A percentile compares a stretch with the other conserved stretches of the same genome.
Conservation (phyloP, 148 eudicot genomes). For the Rhododendron vialii region DNA sequence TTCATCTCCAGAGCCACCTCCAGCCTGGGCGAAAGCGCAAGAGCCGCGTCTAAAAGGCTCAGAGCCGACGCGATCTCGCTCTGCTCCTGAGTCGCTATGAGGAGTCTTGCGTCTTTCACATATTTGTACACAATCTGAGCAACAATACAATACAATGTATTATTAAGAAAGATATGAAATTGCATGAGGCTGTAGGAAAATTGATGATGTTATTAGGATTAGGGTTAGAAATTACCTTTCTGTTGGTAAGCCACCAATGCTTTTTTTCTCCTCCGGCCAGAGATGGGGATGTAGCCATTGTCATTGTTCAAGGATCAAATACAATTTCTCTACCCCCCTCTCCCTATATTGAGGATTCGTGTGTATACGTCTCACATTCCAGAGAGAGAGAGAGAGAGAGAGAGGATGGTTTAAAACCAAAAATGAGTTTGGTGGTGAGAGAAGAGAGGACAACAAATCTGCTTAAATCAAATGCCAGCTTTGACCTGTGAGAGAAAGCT, state of each 20-base stretch:
- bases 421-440: neutral
- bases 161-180: neutral
- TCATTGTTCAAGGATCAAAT: conserved; percentile 29
- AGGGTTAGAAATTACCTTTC: conserved; percentile 49
- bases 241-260: conserved; percentile 93
- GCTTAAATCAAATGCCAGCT: conserved; percentile 31
- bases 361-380: neutral
- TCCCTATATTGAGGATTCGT: neutral
- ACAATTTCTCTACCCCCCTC: neutral
- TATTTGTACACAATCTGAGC: conserved; percentile 73
- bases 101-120: conserved; percentile 55
- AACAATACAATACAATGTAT: neutral
- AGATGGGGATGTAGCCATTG: conserved; percentile 51
- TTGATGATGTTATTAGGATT: neutral
- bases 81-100: conserved; percentile 58
- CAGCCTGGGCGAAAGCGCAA: conserved; percentile 52
- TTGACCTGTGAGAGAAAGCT: conserved; percentile 38
- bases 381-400: conserved; percentile 3
- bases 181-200: neutral
- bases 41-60: conserved; percentile 62
- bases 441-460: neutral
- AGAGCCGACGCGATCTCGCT: conserved; percentile 59
- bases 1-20: conserved; percentile 76
- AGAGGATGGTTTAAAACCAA: neutral
- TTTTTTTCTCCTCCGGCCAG: conserved; percentile 48